These are phyloP conservation scores for Evernia prunastri DNA, from an alignment of 495 filamentous ascomycete species.

Conservation along the genomic window DNA sequence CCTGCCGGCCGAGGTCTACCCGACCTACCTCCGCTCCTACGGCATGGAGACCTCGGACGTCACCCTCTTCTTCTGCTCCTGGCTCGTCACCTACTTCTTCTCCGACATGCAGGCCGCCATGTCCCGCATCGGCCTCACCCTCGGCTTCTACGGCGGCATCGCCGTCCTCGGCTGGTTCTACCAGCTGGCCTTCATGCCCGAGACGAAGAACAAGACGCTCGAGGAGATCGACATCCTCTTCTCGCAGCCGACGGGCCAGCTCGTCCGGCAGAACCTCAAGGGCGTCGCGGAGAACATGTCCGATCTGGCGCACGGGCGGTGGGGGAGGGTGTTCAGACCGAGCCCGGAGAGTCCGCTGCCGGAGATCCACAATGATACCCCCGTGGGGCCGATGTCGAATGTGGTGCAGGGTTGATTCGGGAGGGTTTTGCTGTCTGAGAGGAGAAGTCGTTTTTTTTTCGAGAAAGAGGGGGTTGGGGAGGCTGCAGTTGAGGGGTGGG, in stretches of 20 bases:
- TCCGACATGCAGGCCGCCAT: conserved; percentile 50
- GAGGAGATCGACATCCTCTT: conserved; percentile 58
- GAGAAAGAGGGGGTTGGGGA: neutral
- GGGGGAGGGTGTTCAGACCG: conserved; percentile 19
- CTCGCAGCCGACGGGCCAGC: conserved; percentile 46
- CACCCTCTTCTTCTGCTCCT: conserved; percentile 52
- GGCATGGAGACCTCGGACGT: conserved; percentile 54
- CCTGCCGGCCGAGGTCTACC: conserved; percentile 53
- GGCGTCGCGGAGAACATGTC: conserved; percentile 24
- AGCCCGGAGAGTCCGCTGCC: conserved; percentile 12
- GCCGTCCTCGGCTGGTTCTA: conserved; percentile 52
- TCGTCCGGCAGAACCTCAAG: conserved; percentile 46
- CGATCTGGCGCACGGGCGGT: conserved; percentile 17
- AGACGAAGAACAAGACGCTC: conserved; percentile 57
- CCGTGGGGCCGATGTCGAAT: conserved; percentile 13
- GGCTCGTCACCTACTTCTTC: conserved; percentile 62
- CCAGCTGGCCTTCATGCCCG: conserved; percentile 56
- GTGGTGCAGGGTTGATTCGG: conserved; percentile 14
- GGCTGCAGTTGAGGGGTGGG: neutral
- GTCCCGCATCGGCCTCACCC: conserved; percentile 48
- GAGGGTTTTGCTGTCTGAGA: neutral
- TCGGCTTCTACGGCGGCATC: conserved; percentile 58
- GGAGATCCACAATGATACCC: conserved; percentile 13
- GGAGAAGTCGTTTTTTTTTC: neutral
- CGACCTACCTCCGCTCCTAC: conserved; percentile 53